A percentile compares a stretch with the other conserved stretches of the same genome.
phyloP scores from a whole-genome alignment of 2,329 filamentous ascomycete genomes.

The Aurifilum marmelostoma region DNA sequence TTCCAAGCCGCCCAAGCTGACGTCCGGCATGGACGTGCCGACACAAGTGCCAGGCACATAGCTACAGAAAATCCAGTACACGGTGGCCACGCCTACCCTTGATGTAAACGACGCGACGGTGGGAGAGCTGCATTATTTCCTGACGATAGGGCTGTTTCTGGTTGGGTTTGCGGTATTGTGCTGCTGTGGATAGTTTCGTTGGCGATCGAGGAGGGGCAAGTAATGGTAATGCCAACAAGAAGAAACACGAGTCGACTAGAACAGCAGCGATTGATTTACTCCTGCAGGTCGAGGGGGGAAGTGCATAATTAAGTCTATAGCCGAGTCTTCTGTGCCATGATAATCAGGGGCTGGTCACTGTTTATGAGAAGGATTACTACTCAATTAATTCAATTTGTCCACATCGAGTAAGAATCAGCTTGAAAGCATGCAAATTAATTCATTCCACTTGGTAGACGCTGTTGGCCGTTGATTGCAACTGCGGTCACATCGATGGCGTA shows the following conservation, averaged over 20 bases:
- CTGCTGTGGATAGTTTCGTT: background rate
- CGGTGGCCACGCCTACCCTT: background rate
- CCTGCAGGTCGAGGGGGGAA: background rate
- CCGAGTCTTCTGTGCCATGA: background rate
- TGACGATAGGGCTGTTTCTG: background rate
- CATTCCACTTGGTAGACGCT: too few species aligned
- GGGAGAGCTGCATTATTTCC: background rate
- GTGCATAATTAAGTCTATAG: background rate
- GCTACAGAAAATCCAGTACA: constrained; percentile 1
- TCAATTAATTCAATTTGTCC: too few species aligned
- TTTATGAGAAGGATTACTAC: too few species aligned
- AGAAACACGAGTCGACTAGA: background rate
- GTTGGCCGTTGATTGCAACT: too few species aligned
- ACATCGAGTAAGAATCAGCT: too few species aligned
- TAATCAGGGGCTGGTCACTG: too few species aligned
- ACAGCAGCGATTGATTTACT: too few species aligned
- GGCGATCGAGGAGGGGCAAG: background rate
- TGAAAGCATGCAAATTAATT: too few species aligned
- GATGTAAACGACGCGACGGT: background rate
- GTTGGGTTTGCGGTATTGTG: background rate
- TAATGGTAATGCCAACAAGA: background rate
- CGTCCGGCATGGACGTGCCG: constrained; percentile 5
- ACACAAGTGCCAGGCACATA: background rate
- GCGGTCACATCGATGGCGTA: too few species aligned
- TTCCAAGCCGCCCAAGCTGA: background rate